These are phyloP conservation scores for Brettanomyces anomalus DNA, from an alignment of 805 yeast genomes.

Conservation along the genomic window DNA sequence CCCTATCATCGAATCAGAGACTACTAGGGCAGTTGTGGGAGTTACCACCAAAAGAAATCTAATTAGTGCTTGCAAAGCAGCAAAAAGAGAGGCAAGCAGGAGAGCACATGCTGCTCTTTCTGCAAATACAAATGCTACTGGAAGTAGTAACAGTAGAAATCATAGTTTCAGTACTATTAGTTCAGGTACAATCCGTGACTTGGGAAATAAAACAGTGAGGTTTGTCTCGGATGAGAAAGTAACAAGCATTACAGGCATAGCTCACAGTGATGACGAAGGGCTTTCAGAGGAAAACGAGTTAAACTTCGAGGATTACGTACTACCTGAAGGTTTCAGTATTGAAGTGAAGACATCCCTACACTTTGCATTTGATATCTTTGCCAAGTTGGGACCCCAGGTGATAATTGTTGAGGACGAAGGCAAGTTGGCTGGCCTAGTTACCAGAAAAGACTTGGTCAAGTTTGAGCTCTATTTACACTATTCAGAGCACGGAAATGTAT, in stretches of 20 bases:
- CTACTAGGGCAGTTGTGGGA: neutral
- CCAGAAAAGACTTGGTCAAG: conserved; percentile 73
- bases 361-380: conserved; percentile 57
- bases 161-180: neutral
- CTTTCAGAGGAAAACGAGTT: conserved; percentile 6
- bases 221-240: neutral
- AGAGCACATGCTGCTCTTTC: neutral
- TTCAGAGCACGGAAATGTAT: conserved; percentile 17
- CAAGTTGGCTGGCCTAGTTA: conserved; percentile 60
- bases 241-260: neutral
- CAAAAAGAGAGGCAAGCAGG: neutral
- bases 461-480: conserved; percentile 37
- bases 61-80: neutral
- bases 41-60: neutral
- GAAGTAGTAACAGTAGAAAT: neutral
- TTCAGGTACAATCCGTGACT: neutral
- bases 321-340: conserved; percentile 55
- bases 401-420: conserved; percentile 61
- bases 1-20: conserved; percentile 40
- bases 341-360: conserved; percentile 47
- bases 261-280: neutral
- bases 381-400: conserved; percentile 70
- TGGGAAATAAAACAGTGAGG: neutral
- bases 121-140: no score
- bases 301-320: conserved; percentile 28